Conservation (phyloP, 1,284 basidiomycete species). For the Quambalaria eucalypti region DNA sequence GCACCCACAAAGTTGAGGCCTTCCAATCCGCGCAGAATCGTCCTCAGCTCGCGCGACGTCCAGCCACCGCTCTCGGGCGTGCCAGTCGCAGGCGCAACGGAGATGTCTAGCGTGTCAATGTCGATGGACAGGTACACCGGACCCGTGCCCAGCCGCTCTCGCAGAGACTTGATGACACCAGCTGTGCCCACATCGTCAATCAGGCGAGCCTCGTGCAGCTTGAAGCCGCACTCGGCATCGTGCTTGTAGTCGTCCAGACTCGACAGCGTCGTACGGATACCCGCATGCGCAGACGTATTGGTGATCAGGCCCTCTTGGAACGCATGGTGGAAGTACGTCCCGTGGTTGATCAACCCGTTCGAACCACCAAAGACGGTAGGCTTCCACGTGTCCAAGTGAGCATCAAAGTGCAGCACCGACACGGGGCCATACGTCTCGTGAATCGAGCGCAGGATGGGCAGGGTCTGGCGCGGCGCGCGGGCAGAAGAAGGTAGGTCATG, state of each 20-base stretch:
- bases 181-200: slow-evolving; percentile 49
- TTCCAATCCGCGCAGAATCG: slow-evolving; percentile 64
- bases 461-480: too few species aligned
- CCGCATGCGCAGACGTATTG: slow-evolving; percentile 53
- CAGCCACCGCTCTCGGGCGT: slow-evolving; percentile 73
- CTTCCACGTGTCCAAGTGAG: slow-evolving; percentile 63
- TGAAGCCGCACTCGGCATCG: slow-evolving; percentile 49
- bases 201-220: slow-evolving; percentile 48
- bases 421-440: slow-evolving; percentile 63
- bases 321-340: slow-evolving; percentile 54
- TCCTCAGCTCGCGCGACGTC: slow-evolving; percentile 70
- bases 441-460: slow-evolving; percentile 63
- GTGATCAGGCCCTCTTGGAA: slow-evolving; percentile 63
- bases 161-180: slow-evolving; percentile 48
- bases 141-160: slow-evolving; percentile 58
- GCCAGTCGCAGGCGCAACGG: slow-evolving; percentile 69
- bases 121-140: slow-evolving; percentile 61
- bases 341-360: slow-evolving; percentile 28
- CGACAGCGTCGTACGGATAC: slow-evolving; percentile 63
- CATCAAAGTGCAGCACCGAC: slow-evolving; percentile 67
- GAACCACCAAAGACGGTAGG: slow-evolving; percentile 14
- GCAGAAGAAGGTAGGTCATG: too few species aligned
- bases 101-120: slow-evolving; percentile 65
- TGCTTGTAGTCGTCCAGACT: slow-evolving; percentile 18
- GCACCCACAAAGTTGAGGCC: slow-evolving; percentile 62